Evolutionary conservation across 768 basidiomycete genomes (phyloP), one percentile per base, ranked within the genome.

Genomic region (Boletus huronensis): DNA sequence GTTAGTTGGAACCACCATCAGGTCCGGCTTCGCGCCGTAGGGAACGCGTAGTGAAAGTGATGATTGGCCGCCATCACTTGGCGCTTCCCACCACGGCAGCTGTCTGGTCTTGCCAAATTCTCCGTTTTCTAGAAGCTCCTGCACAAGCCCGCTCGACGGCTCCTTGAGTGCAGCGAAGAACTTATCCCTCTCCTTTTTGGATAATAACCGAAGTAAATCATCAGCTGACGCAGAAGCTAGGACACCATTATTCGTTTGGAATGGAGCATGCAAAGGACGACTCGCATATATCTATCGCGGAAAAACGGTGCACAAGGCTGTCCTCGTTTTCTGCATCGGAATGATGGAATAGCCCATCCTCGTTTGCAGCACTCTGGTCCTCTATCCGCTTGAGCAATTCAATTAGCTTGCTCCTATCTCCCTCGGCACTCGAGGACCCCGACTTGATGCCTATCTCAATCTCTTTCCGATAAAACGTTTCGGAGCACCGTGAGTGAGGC

Each of bases 381-480:
- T 92, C 89, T 52, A 93, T 86, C 9, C 78, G 82, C 64, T 81
- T 83, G 21, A 93, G 74, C 5, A 93, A 64, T 44, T 84, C 82
- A 62, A 93, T 69, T 80, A 90, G 92, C 57, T 79, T 75, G 43
- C 71, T 66, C 41, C 82, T 76, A 63, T 93, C 89, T 54, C 81
- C 73, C 0, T 73, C 69, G 3, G 79, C 75, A 62, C 79, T 83
- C 5, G 82, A 79, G 4, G 85, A 77, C 32, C 75, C 77, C 0
- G 78, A 65, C 38, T 76, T 77, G 50, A 90, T 85, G 43, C 87
- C 82, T 2, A 69, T 68, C 58, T 88, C 83, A 4, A 93, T 70
- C 64, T 90, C 86, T 48, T 83, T 84, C 59, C 83, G 82, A 69
- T 92, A 93, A 67, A 94, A 94, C 0, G 76, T 72, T 67, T 93